These are phyloP conservation scores for Fusarium palustre DNA, from an alignment of 2,329 filamentous ascomycete species.

Conservation along the genomic window DNA sequence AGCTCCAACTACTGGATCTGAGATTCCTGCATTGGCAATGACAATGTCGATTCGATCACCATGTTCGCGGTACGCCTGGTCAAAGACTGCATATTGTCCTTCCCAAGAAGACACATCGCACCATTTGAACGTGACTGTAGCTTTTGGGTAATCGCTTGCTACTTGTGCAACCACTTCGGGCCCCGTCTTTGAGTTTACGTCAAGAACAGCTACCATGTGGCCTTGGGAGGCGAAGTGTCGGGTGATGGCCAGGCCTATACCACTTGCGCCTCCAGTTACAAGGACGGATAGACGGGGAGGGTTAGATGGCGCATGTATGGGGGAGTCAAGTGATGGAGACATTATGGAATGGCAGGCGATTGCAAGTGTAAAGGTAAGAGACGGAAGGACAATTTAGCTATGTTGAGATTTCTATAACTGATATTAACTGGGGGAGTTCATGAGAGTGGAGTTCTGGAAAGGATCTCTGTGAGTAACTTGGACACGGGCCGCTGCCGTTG, in stretches of 20 bases:
- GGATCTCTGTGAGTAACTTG: fast-evolving
- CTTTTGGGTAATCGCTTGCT: background rate
- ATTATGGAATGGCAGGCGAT: background rate
- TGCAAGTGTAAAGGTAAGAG: background rate
- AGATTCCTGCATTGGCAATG: slow-evolving; percentile 1
- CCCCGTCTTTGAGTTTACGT: slow-evolving; percentile 4
- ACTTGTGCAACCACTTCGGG: background rate
- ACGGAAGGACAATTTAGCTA: background rate
- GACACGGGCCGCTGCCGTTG: background rate
- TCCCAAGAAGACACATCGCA: slow-evolving; percentile 8
- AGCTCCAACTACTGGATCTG: slow-evolving; percentile 6
- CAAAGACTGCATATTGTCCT: background rate
- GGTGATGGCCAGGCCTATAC: background rate
- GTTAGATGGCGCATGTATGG: fast-evolving
- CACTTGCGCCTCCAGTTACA: background rate
- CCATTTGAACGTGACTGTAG: background rate
- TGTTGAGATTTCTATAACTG: background rate
- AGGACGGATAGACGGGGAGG: background rate
- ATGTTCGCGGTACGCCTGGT: background rate
- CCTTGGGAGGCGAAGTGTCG: background rate
- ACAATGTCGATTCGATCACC: background rate
- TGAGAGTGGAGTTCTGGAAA: background rate
- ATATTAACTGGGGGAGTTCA: background rate
- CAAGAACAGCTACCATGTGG: slow-evolving; percentile 1
- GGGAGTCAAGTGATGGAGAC: background rate